Conservation (phyloP, 208 protist species). For the Wallacemonas sp. region DNA sequence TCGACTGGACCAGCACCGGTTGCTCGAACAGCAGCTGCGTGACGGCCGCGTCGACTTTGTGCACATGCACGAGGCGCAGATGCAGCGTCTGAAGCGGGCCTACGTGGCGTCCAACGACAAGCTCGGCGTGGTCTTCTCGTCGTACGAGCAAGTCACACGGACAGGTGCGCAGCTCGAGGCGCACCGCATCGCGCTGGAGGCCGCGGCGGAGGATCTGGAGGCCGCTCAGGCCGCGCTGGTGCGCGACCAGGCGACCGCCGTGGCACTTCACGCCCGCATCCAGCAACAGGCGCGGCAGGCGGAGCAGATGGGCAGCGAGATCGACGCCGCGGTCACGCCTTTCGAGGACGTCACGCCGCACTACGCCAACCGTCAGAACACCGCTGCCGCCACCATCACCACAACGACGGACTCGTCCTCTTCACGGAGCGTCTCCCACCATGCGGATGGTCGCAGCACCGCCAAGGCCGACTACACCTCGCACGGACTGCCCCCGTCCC, state of each 20-base stretch:
- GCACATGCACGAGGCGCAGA: not conserved
- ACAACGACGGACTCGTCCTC: not conserved
- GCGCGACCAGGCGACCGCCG: slow-evolving; percentile 15
- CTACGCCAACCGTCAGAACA: not conserved
- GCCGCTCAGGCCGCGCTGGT: slow-evolving; percentile 19
- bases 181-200: slow-evolving; percentile 24
- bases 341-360: not conserved
- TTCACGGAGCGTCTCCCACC: not conserved
- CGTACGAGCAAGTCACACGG: slow-evolving; percentile 30
- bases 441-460: not conserved
- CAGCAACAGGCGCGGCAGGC: slow-evolving; percentile 18
- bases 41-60: slow-evolving; percentile 15
- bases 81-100: slow-evolving; percentile 22
- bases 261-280: slow-evolving; percentile 7
- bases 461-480: not conserved
- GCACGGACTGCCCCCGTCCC: not conserved
- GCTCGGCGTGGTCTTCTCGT: slow-evolving; percentile 20
- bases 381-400: not conserved
- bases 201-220: slow-evolving; percentile 23
- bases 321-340: slow-evolving; percentile 6
- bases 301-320: slow-evolving; percentile 9
- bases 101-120: not conserved
- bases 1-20: slow-evolving; percentile 17
- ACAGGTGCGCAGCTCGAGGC: slow-evolving; percentile 25
- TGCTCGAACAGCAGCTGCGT: slow-evolving; percentile 15